Conservation (phyloP, 345 rosid genomes). For the Linum lewisii region DNA sequence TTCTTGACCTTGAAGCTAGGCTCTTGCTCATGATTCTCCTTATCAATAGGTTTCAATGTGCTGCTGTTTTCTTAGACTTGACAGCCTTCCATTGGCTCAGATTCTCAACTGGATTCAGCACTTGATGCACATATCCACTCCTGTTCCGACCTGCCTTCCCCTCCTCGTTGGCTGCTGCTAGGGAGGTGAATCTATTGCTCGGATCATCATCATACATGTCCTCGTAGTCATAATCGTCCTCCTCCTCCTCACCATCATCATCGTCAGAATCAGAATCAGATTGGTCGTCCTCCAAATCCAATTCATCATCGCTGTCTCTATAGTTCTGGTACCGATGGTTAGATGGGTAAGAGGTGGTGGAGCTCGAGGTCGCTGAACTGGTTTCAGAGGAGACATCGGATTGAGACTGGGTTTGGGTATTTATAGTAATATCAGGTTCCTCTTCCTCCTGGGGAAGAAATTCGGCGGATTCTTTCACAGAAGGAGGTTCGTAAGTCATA, state of each 20-base stretch:
- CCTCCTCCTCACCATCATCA: slow-evolving; percentile 7
- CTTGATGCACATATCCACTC: slow-evolving; percentile 46
- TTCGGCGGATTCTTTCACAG: slow-evolving; percentile 29
- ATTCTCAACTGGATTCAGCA: slow-evolving; percentile 83
- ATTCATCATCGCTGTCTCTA: slow-evolving; percentile 30
- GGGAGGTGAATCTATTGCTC: slow-evolving; percentile 1
- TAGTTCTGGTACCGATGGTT: slow-evolving; percentile 34
- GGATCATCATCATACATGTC: slow-evolving; percentile 9
- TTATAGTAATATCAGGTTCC: slow-evolving; percentile 19
- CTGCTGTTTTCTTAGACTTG: slow-evolving; percentile 41
- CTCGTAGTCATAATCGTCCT: slow-evolving; percentile 6
- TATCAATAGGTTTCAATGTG: slow-evolving; percentile 24
- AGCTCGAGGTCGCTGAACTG: slow-evolving; percentile 34
- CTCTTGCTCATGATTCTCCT: slow-evolving; percentile 47
- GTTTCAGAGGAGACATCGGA: slow-evolving; percentile 41
- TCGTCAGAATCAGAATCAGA: slow-evolving; percentile 8
- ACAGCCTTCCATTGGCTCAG: slow-evolving; percentile 87
- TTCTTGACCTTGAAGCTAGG: slow-evolving; percentile 31
- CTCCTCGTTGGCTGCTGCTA: background rate
- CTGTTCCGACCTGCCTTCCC: slow-evolving; percentile 29
- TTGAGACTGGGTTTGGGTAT: slow-evolving; percentile 21
- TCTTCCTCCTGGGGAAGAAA: slow-evolving; percentile 24
- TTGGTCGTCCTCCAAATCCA: slow-evolving; percentile 18
- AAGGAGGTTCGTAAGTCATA: slow-evolving; percentile 52
- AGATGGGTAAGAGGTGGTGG: slow-evolving; percentile 48